phyloP scores from a whole-genome alignment of 805 yeast species.

The Yarrowia hollandica region DNA sequence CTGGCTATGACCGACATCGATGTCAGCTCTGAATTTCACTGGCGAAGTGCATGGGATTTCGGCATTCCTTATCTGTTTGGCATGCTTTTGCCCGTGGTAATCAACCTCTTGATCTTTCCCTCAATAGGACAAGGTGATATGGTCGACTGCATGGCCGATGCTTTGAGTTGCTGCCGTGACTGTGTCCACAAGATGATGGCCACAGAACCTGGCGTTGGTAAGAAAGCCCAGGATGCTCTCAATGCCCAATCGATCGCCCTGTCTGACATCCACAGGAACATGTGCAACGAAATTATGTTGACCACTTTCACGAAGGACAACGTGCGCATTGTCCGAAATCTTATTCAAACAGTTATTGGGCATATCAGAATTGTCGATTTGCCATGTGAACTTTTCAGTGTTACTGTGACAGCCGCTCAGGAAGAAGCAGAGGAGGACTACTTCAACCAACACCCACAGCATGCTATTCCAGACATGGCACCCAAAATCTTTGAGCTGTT shows the following conservation, averaged over 20 bases:
- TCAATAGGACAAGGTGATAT: slow-evolving; percentile 44
- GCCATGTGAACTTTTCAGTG: slow-evolving; percentile 21
- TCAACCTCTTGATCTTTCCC: slow-evolving; percentile 45
- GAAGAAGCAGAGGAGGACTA: slow-evolving; percentile 14
- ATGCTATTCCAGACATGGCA: background rate
- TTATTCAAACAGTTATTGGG: slow-evolving; percentile 45
- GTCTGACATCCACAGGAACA: slow-evolving; percentile 49
- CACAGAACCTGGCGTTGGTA: slow-evolving; percentile 34
- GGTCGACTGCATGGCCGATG: slow-evolving; percentile 31
- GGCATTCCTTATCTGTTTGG: slow-evolving; percentile 51
- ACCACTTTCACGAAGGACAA: slow-evolving; percentile 42
- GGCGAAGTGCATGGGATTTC: slow-evolving; percentile 42
- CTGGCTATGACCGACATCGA: slow-evolving; percentile 42
- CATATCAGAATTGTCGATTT: slow-evolving; percentile 48
- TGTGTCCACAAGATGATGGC: slow-evolving; percentile 24
- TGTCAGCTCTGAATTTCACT: slow-evolving; percentile 34
- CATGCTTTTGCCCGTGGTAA: slow-evolving; percentile 42
- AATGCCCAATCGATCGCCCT: slow-evolving; percentile 41
- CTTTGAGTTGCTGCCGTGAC: background rate
- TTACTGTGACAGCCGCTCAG: background rate
- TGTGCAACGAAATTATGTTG: slow-evolving; percentile 45
- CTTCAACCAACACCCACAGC: slow-evolving; percentile 18
- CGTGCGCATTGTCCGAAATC: slow-evolving; percentile 46
- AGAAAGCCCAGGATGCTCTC: slow-evolving; percentile 40
- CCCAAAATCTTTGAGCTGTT: slow-evolving; percentile 15